Conservation (phyloP, 331 rosid genomes). For the Pyrus hybrid region DNA sequence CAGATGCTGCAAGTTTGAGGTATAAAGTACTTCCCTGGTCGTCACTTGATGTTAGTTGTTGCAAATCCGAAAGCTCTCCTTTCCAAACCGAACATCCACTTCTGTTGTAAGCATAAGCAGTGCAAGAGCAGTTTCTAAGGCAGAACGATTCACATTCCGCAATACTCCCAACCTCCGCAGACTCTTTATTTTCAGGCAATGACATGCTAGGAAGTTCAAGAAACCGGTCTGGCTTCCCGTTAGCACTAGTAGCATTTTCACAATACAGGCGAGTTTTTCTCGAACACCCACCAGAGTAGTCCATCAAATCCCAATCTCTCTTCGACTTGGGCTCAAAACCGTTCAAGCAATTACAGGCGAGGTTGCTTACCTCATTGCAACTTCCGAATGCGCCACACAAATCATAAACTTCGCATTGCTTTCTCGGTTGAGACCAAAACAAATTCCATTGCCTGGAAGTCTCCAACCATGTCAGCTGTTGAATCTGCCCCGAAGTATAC, state of each 20-base stretch:
- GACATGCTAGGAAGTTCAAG: neutral
- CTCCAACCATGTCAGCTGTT: neutral
- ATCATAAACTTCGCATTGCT: slow-evolving; percentile 33
- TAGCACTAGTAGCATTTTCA: neutral
- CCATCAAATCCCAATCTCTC: slow-evolving; percentile 16
- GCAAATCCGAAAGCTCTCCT: slow-evolving; percentile 23
- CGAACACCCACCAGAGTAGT: slow-evolving; percentile 27
- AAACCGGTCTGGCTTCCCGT: slow-evolving; percentile 17
- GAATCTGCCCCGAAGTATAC: slow-evolving; percentile 8
- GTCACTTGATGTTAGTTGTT: neutral
- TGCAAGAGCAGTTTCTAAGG: slow-evolving; percentile 23
- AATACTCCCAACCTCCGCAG: neutral
- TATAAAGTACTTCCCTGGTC: slow-evolving; percentile 6
- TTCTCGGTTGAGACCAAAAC: slow-evolving; percentile 29
- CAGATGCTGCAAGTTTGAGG: slow-evolving; percentile 45
- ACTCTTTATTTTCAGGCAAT: slow-evolving; percentile 7
- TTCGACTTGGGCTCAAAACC: slow-evolving; percentile 22
- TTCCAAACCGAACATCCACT: slow-evolving; percentile 23
- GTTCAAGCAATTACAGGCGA: slow-evolving; percentile 19
- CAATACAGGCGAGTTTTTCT: slow-evolving; percentile 15
- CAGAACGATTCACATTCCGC: slow-evolving; percentile 25
- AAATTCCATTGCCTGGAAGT: slow-evolving; percentile 2
- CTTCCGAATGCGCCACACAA: slow-evolving; percentile 31
- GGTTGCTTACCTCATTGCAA: slow-evolving; percentile 13
- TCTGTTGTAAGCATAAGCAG: slow-evolving; percentile 22